Percentiles rank a stretch among this genome's conserved stretches.
Conservation (phyloP, 176 grass and related monocot species). For the Musa troglodytarum region DNA sequence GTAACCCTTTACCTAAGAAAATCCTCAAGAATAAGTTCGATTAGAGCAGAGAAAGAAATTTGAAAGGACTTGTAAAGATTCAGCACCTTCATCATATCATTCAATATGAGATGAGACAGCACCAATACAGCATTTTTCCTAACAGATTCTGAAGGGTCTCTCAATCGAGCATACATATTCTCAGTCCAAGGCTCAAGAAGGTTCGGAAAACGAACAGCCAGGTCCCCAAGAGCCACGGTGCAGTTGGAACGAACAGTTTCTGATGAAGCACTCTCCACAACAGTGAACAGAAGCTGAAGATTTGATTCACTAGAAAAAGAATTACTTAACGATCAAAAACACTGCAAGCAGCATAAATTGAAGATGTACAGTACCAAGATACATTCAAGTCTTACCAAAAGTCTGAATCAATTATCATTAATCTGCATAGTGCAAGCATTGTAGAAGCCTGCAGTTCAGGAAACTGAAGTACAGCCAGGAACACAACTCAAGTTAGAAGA, state of each 20-base stretch:
- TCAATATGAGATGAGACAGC: slow-evolving; percentile 96
- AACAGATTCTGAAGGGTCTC: slow-evolving; percentile 61
- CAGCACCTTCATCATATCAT: slow-evolving; percentile 98
- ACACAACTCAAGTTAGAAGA: not conserved
- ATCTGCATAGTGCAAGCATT: slow-evolving; percentile 88
- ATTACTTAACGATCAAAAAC: not conserved
- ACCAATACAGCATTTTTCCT: slow-evolving; percentile 95
- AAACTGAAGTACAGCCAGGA: slow-evolving; percentile 41
- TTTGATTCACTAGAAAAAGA: slow-evolving; percentile 68
- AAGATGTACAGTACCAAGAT: not conserved
- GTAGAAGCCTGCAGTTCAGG: slow-evolving; percentile 73
- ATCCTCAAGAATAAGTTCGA: not conserved
- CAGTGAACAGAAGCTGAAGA: slow-evolving; percentile 89
- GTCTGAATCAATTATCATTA: slow-evolving; percentile 88
- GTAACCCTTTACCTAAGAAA: slow-evolving; percentile 78
- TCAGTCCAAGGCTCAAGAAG: slow-evolving; percentile 95
- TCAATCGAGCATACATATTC: slow-evolving; percentile 72
- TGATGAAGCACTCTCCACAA: slow-evolving; percentile 55
- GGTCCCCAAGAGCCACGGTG: slow-evolving; percentile 83
- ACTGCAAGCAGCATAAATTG: slow-evolving; percentile 6
- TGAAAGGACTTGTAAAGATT: not conserved
- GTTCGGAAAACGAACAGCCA: slow-evolving; percentile 89
- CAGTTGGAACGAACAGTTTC: slow-evolving; percentile 88
- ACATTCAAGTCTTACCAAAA: slow-evolving; percentile 51
- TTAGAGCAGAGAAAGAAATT: not conserved